Percentiles rank a stretch among this genome's conserved stretches.
Evolutionary conservation across 768 basidiomycete species (phyloP).

Genomic region (Podaxis pistillaris): DNA sequence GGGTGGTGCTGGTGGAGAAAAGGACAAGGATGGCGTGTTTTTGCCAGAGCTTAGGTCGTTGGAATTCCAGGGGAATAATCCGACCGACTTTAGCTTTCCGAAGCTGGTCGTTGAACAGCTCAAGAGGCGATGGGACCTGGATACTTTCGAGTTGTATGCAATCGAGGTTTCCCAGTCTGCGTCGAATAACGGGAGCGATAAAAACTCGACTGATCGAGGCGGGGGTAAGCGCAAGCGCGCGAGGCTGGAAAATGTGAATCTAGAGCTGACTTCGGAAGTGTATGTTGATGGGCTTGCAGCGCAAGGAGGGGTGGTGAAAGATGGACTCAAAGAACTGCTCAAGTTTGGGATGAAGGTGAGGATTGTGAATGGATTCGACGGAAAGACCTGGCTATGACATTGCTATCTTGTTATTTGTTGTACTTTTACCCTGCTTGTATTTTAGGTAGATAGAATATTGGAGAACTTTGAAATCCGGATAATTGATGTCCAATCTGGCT

Average conservation of each 20-base stretch:
- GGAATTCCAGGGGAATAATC: conserved; percentile 8
- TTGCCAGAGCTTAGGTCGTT: conserved; percentile 4
- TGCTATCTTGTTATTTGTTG: neutral
- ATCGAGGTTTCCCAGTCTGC: neutral
- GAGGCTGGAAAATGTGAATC: conserved; percentile 7
- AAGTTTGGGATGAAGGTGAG: conserved; percentile 3
- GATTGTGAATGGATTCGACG: conserved; percentile 5
- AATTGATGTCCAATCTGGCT: too few relatives aligned
- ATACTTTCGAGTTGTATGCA: neutral
- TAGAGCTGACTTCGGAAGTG: conserved; percentile 9
- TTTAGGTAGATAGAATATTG: too few relatives aligned
- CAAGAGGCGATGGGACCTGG: conserved; percentile 1
- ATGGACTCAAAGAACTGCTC: neutral
- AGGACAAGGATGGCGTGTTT: neutral
- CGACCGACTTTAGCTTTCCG: conserved; percentile 2
- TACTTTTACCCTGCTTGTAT: neutral
- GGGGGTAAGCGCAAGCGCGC: neutral
- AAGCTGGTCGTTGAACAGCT: conserved; percentile 7
- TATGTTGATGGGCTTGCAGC: conserved; percentile 7
- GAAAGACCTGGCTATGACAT: neutral
- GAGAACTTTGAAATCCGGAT: too few relatives aligned
- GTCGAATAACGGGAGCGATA: neutral
- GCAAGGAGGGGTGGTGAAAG: neutral
- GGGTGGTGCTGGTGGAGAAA: neutral
- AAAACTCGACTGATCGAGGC: neutral